These are phyloP conservation scores for Phaeosphaeria sp. DNA, from an alignment of 2,329 filamentous ascomycete species.

Conservation along the genomic window DNA sequence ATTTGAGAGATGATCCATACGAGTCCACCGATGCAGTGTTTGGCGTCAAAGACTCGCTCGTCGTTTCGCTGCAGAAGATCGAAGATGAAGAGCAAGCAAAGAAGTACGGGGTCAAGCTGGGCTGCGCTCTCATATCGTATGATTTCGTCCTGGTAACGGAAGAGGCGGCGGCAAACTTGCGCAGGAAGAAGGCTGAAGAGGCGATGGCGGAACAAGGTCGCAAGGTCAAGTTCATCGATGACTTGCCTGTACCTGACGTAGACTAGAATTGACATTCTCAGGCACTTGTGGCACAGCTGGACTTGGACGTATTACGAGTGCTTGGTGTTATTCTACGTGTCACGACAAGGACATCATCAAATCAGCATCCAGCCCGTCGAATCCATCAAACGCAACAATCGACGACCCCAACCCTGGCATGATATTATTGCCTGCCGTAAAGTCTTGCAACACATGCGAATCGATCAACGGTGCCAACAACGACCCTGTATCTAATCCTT, in stretches of 20 bases:
- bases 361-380: background rate
- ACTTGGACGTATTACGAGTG: background rate
- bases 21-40: slow-evolving; percentile 86
- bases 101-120: slow-evolving; percentile 66
- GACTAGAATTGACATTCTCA: slow-evolving; percentile 39
- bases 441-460: background rate
- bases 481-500: background rate
- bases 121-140: slow-evolving; percentile 68
- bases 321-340: background rate
- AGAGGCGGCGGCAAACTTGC: slow-evolving; percentile 70
- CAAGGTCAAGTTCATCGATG: slow-evolving; percentile 72
- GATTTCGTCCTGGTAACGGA: slow-evolving; percentile 81
- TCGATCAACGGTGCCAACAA: background rate
- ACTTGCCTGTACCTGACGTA: slow-evolving; percentile 76
- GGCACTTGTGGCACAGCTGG: background rate
- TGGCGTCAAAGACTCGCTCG: slow-evolving; percentile 82
- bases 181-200: slow-evolving; percentile 70
- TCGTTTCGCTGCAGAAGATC: slow-evolving; percentile 28
- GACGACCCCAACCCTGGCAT: background rate
- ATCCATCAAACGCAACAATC: background rate
- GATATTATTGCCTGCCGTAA: background rate
- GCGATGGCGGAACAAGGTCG: slow-evolving; percentile 71
- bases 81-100: slow-evolving; percentile 35
- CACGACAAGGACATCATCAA: background rate
- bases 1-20: slow-evolving; percentile 78